Percentiles rank a stretch among this genome's conserved stretches.
phyloP scores from a whole-genome alignment of 192 early-diverging fungal genomes.

The Allomyces macrogynus region DNA sequence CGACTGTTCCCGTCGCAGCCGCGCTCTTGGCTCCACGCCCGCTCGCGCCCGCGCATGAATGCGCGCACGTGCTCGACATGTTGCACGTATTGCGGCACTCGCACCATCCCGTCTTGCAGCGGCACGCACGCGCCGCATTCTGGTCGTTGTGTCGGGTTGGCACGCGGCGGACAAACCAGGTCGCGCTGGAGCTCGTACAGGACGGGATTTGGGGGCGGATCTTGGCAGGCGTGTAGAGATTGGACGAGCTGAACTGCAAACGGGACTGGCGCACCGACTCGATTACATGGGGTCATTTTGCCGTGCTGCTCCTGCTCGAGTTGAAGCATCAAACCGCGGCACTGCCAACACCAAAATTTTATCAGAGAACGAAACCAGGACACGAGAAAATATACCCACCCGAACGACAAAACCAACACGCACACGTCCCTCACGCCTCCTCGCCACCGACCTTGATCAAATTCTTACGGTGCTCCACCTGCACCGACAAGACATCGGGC shows the following conservation, averaged over 20 bases:
- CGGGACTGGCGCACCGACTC: too few species aligned
- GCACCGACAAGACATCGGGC: not conserved
- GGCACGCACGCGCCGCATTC: not conserved
- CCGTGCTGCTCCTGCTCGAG: too few species aligned
- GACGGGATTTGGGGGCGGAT: not conserved
- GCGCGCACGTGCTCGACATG: too few species aligned
- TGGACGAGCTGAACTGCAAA: too few species aligned
- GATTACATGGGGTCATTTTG: too few species aligned
- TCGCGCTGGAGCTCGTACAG: not conserved
- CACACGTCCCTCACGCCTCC: too few species aligned
- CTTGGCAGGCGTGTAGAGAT: not conserved
- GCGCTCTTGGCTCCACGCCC: not conserved
- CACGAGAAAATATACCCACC: too few species aligned
- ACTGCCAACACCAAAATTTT: too few species aligned
- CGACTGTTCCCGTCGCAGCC: not conserved
- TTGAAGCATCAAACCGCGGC: too few species aligned
- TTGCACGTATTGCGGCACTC: not conserved
- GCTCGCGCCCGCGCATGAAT: too few species aligned
- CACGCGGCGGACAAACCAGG: not conserved
- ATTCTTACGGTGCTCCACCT: not conserved
- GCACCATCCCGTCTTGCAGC: not conserved
- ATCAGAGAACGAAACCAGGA: too few species aligned
- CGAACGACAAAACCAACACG: too few species aligned
- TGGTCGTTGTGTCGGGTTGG: not conserved
- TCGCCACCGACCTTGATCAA: not conserved